These are phyloP conservation scores for Acanthamoeba lenticulata DNA, from an alignment of 208 protist genomes.

Conservation along the genomic window DNA sequence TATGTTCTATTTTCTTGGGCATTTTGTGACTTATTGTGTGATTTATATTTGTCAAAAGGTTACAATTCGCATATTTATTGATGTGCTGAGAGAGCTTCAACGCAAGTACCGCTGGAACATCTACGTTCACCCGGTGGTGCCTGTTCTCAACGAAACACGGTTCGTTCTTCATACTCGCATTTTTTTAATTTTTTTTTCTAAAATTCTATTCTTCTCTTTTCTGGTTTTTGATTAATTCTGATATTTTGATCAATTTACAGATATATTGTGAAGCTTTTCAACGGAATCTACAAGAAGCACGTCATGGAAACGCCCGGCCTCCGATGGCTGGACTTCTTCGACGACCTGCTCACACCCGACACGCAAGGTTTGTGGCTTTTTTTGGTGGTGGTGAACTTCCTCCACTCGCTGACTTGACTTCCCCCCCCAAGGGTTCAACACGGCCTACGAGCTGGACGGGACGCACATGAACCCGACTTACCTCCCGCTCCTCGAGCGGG, in stretches of 20 bases:
- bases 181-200: no score
- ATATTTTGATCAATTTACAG: neutral
- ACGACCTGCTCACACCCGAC: slow-evolving; percentile 59
- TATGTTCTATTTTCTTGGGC: no score
- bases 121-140: slow-evolving; percentile 83
- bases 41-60: no score
- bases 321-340: slow-evolving; percentile 81
- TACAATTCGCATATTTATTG: slow-evolving; percentile 81
- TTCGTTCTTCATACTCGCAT: neutral
- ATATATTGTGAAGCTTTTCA: slow-evolving; percentile 77
- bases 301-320: slow-evolving; percentile 26
- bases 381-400: no score
- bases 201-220: no score
- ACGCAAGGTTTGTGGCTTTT: no score
- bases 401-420: no score
- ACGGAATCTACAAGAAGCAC: slow-evolving; percentile 68
- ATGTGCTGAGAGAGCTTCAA: slow-evolving; percentile 56
- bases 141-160: slow-evolving; percentile 85
- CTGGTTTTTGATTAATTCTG: neutral
- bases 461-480: slow-evolving; percentile 85
- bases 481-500: slow-evolving; percentile 68
- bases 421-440: slow-evolving; percentile 72
- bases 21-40: no score
- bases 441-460: slow-evolving; percentile 81
- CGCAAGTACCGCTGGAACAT: slow-evolving; percentile 52